Evolutionary conservation across 306 rosid genomes (phyloP).

Genomic region (Lupinus albus): DNA sequence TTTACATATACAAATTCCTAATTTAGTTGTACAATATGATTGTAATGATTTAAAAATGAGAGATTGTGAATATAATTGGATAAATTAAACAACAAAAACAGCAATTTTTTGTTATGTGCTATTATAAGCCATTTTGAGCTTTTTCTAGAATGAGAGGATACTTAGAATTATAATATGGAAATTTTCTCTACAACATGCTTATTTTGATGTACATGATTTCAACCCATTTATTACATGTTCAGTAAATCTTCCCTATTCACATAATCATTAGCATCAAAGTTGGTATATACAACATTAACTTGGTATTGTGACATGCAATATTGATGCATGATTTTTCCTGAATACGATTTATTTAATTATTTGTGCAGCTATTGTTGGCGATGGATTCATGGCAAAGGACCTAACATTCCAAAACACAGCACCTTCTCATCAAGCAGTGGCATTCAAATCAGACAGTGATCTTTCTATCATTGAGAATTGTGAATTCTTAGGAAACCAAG

Average conservation of each 20-base stretch:
- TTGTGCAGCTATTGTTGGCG: constrained; percentile 71
- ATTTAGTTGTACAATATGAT: too few species aligned
- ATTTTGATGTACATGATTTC: constrained; percentile 16
- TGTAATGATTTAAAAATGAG: too few species aligned
- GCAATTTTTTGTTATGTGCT: not conserved
- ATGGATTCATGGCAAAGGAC: constrained; percentile 90
- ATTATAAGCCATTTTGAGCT: not conserved
- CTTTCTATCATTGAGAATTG: too few species aligned
- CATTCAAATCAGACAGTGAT: too few species aligned
- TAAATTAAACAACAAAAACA: too few species aligned
- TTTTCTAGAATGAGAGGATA: not conserved
- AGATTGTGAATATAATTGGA: too few species aligned
- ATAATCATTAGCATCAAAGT: too few species aligned
- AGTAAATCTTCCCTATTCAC: constrained; percentile 21
- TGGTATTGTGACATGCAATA: not conserved
- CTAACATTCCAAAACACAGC: constrained; percentile 80
- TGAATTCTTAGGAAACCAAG: too few species aligned
- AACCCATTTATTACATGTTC: constrained; percentile 17
- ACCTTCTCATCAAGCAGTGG: too few species aligned
- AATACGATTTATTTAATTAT: not conserved
- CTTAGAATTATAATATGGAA: not conserved
- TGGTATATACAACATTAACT: too few species aligned
- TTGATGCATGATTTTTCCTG: not conserved
- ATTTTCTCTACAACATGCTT: not conserved
- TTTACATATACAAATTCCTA: too few species aligned